A percentile compares a stretch with the other conserved stretches of the same genome.
phyloP scores from a whole-genome alignment of 129 eudicot genomes.

The Silybum marianum region DNA sequence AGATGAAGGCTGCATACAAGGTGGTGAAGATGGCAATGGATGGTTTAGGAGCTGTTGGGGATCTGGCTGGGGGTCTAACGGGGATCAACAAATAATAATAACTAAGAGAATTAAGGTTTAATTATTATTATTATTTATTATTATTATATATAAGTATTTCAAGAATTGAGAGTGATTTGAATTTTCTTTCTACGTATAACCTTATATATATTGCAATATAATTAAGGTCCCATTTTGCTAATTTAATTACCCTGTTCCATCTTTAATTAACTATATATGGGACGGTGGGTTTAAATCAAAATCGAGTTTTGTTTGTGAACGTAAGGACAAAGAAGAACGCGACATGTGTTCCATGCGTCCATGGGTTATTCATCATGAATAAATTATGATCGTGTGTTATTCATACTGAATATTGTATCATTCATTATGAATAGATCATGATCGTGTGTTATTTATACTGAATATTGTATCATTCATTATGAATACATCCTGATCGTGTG shows the following conservation, averaged over 20 bases:
- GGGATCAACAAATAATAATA: not conserved
- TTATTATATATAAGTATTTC: not conserved
- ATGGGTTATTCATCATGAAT: no score
- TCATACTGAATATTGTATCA: no score
- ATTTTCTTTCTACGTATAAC: not conserved
- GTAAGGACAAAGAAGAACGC: no score
- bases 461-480: no score
- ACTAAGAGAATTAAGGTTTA: not conserved
- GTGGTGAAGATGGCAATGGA: slow-evolving; percentile 50
- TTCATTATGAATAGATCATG: no score
- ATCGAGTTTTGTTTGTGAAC: no score
- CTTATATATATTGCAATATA: not conserved
- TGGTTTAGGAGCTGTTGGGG: slow-evolving; percentile 25
- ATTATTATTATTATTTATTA: not conserved
- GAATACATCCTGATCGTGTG: no score
- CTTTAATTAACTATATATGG: no score
- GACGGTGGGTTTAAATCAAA: no score
- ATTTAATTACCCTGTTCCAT: not conserved
- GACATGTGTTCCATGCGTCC: no score
- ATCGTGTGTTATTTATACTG: no score
- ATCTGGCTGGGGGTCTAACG: slow-evolving; percentile 16
- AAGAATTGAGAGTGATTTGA: not conserved
- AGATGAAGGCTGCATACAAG: slow-evolving; percentile 62
- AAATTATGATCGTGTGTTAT: no score
- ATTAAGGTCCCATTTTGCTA: not conserved